Evolutionary conservation across 1,284 basidiomycete genomes (phyloP).

Genomic region (Trametes hirsuta): DNA sequence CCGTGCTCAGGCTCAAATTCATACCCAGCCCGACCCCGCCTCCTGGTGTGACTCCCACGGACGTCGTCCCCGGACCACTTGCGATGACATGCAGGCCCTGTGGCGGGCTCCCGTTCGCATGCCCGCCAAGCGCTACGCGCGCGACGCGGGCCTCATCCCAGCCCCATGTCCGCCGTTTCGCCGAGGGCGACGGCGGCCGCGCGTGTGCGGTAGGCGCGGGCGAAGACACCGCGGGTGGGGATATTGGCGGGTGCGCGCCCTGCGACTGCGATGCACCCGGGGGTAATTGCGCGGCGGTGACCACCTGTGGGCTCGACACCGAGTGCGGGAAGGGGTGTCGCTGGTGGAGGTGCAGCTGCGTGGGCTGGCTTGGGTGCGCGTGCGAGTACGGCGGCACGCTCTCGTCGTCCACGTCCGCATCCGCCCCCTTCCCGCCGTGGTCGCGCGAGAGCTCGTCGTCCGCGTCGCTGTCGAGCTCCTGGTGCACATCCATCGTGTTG

Average conservation of each 20-base stretch:
- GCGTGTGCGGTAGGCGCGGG: not conserved
- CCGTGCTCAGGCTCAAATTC: constrained; percentile 1
- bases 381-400: constrained; percentile 22
- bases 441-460: constrained; percentile 8
- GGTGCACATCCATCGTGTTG: constrained; percentile 19
- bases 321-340: constrained; percentile 34
- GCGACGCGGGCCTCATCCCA: constrained; percentile 20
- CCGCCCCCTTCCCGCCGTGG: not conserved
- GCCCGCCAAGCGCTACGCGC: not conserved
- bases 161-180: constrained; percentile 22
- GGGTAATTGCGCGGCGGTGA: constrained; percentile 5
- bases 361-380: not conserved
- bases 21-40: constrained; percentile 4
- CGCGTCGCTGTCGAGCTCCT: constrained; percentile 18
- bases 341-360: constrained; percentile 19
- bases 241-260: not conserved
- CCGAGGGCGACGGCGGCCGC: constrained; percentile 8
- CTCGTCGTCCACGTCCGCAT: constrained; percentile 9
- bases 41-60: constrained; percentile 10
- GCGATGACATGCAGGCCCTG: constrained; percentile 16
- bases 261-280: constrained; percentile 3
- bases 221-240: not conserved
- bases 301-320: constrained; percentile 30
- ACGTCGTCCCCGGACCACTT: constrained; percentile 9
- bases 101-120: not conserved